Evolutionary conservation across 306 rosid genomes (phyloP), one percentile per base, ranked within the genome.

Genomic region (Vigna angularis): DNA sequence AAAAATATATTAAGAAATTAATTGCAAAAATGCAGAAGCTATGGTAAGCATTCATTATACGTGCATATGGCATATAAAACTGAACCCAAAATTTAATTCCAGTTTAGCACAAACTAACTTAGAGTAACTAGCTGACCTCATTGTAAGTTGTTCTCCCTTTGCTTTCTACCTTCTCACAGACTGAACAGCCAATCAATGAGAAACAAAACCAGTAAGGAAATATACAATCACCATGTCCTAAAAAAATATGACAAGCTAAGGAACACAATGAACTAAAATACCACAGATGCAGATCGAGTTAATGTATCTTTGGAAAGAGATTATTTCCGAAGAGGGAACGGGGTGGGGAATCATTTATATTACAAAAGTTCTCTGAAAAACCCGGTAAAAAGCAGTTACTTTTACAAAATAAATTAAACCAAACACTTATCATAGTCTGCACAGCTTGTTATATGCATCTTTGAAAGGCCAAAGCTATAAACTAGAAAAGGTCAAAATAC

Each of bases 131-230:
- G 49, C 92, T 85, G 28, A 95, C 98, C 98, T 95, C 98, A 34
- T 95, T 95, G 77, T 95, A 95, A 65, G 97, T 92, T 59, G 98
- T 95, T 78, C 98, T 89, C 64, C 98, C 98, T 88, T 95, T 95
- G 93, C 98, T 92, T 84, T 95, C 98, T 74, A 95, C 98, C 85
- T 95, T 95, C 86, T 92, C 98, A n/a, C 98, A 95, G 36, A 95
- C 98, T 95, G 89, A 70, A 82, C 61, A 76, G 77, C 53, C 47
- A 81, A 45, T 52, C 53, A 70, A 75, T 77, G 44, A 81, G 76
- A 79, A 51, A 80, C 10, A 14, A 59, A 72, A 56, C 77, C 67
- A 83, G 42, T 72, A 36, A 55, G 57, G 49, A 61, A 42, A 66
- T 53, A 47, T 66, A 24, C 15, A 50, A 62, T 7, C 69, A 66